phyloP scores from a whole-genome alignment of 805 yeast genomes.

The Sugiyamaella qingdaonensis region DNA sequence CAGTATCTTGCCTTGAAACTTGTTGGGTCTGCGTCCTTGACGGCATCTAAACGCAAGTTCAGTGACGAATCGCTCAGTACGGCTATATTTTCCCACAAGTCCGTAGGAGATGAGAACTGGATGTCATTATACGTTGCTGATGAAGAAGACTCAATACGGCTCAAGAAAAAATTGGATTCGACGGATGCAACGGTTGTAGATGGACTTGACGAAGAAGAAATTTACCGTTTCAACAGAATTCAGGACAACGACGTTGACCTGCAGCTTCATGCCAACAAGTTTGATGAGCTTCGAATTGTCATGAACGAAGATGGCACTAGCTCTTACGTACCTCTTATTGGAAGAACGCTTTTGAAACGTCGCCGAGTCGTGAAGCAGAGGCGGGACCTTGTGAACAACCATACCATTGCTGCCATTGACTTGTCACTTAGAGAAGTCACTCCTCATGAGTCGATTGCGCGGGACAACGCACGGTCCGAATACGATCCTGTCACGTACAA shows the following conservation, averaged over 20 bases:
- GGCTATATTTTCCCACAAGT: slow-evolving; percentile 67
- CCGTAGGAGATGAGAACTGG: slow-evolving; percentile 71
- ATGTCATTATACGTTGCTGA: slow-evolving; percentile 59
- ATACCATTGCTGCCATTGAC: slow-evolving; percentile 59
- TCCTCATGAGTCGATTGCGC: slow-evolving; percentile 57
- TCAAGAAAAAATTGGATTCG: slow-evolving; percentile 45
- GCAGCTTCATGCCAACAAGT: slow-evolving; percentile 40
- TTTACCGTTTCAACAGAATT: slow-evolving; percentile 55
- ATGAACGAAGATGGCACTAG: slow-evolving; percentile 55
- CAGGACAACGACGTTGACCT: slow-evolving; percentile 78
- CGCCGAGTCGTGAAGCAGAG: slow-evolving; percentile 63
- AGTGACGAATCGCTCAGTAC: slow-evolving; percentile 29
- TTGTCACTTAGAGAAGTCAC: slow-evolving; percentile 68
- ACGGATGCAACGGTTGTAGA: slow-evolving; percentile 39
- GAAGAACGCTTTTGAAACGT: slow-evolving; percentile 76
- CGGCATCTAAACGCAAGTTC: slow-evolving; percentile 21
- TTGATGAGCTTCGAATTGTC: slow-evolving; percentile 66
- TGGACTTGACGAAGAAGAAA: slow-evolving; percentile 39
- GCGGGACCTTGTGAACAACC: slow-evolving; percentile 48
- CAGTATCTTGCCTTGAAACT: slow-evolving; percentile 39
- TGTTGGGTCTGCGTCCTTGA: slow-evolving; percentile 45
- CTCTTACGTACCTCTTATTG: slow-evolving; percentile 70
- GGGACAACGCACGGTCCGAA: slow-evolving; percentile 64
- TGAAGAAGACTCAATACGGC: slow-evolving; percentile 37
- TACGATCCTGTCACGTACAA: slow-evolving; percentile 79